Conservation (phyloP, 2,329 filamentous ascomycete species). For the Fonsecaea monophora region DNA sequence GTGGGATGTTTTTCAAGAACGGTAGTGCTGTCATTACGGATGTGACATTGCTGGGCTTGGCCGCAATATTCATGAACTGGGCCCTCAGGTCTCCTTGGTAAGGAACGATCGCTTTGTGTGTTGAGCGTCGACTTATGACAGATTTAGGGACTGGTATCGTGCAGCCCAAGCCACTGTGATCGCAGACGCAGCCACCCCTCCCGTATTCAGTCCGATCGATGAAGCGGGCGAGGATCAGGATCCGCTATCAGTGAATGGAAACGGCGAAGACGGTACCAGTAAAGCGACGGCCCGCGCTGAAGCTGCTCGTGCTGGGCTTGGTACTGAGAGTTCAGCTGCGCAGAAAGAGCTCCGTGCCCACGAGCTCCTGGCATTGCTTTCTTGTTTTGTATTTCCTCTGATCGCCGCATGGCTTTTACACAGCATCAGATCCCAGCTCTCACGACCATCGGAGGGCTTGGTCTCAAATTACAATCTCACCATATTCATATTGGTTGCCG, state of each 20-base stretch:
- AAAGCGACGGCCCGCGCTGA: not conserved
- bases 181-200: constrained; percentile 53
- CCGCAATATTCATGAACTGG: constrained; percentile 89
- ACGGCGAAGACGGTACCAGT: constrained; percentile 6
- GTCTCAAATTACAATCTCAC: constrained; percentile 93
- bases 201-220: constrained; percentile 41
- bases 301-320: constrained; percentile 31
- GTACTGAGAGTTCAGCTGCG: constrained; percentile 47
- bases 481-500: constrained; percentile 86
- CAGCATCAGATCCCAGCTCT: constrained; percentile 78
- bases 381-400: constrained; percentile 80
- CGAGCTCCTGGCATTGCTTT: constrained; percentile 74
- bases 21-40: constrained; percentile 85
- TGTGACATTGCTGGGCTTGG: constrained; percentile 77
- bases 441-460: constrained; percentile 80
- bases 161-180: constrained; percentile 70
- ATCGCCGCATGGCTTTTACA: constrained; percentile 85
- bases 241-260: not conserved
- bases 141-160: constrained; percentile 72
- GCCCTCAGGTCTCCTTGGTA: constrained; percentile 89
- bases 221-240: constrained; percentile 45
- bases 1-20: constrained; percentile 82
- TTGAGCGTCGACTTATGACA: constrained; percentile 27
- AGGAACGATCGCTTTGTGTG: constrained; percentile 40
- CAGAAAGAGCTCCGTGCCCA: constrained; percentile 72